A percentile compares a stretch with the other conserved stretches of the same genome.
Evolutionary conservation across 371 early-diverging fungal species (phyloP).

Genomic region (Cladochytrium tenue): DNA sequence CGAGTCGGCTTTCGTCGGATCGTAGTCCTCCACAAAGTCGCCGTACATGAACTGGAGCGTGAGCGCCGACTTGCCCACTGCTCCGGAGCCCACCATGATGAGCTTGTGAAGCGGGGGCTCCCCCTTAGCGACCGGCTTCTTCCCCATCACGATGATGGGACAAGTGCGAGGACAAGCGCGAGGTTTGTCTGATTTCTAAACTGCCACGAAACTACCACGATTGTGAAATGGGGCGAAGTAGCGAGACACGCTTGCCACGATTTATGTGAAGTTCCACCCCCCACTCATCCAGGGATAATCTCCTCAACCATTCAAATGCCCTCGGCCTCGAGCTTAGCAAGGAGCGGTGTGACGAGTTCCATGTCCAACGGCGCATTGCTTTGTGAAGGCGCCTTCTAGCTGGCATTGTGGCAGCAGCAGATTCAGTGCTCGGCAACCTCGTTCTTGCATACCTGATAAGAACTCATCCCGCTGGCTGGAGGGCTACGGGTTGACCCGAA

Average conservation of each 20-base stretch:
- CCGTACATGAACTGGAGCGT: constrained; percentile 90
- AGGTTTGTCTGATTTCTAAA: no score
- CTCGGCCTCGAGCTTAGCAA: constrained; percentile 80
- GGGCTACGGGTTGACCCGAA: no score
- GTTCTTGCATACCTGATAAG: no score
- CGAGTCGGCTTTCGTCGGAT: constrained; percentile 92
- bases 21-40: constrained; percentile 93
- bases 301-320: constrained; percentile 86
- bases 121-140: constrained; percentile 27
- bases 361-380: constrained; percentile 86
- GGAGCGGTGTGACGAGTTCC: constrained; percentile 83
- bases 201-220: no score
- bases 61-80: constrained; percentile 91
- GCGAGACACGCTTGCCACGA: no score
- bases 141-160: no score
- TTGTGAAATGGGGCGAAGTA: no score
- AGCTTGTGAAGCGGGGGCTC: constrained; percentile 79
- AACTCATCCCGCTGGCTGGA: no score
- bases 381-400: constrained; percentile 87
- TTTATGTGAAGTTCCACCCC: no score
- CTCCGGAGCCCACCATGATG: constrained; percentile 92
- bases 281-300: constrained; percentile 24
- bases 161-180: no score
- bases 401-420: no score
- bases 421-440: no score